phyloP scores from a whole-genome alignment of 2,329 filamentous ascomycete species.

The Tothia fuscella region DNA sequence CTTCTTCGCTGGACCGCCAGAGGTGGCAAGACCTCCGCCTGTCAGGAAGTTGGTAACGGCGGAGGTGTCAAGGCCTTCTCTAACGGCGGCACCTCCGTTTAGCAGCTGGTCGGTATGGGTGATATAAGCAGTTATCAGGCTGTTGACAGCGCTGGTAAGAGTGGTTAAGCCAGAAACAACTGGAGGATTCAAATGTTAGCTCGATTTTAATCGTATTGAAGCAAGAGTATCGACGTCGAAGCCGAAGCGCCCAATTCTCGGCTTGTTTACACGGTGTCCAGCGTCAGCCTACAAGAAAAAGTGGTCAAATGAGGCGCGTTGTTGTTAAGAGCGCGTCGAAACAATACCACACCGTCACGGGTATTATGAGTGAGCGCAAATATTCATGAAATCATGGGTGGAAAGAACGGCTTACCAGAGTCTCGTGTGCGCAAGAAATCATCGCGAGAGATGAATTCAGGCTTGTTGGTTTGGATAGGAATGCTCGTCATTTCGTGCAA shows the following conservation, averaged over 20 bases:
- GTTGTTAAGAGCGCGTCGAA: not conserved
- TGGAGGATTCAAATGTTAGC: too few species aligned
- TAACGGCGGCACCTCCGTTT: slow-evolving; percentile 16
- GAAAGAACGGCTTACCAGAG: slow-evolving; percentile 48
- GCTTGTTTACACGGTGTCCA: not conserved
- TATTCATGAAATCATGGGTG: slow-evolving; percentile 11
- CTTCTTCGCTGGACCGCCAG: slow-evolving; percentile 16
- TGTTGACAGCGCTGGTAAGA: slow-evolving; percentile 62
- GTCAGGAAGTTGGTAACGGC: slow-evolving; percentile 24
- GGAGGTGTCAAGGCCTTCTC: slow-evolving; percentile 14
- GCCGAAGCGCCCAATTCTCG: not conserved
- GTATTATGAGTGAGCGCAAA: slow-evolving; percentile 13
- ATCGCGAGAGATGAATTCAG: slow-evolving; percentile 28
- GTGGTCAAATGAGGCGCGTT: not conserved
- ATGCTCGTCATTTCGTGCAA: too few species aligned
- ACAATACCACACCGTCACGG: slow-evolving; percentile 11
- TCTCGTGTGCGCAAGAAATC: slow-evolving; percentile 73
- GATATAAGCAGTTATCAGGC: slow-evolving; percentile 72
- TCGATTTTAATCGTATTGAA: too few species aligned
- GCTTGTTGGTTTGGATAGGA: too few species aligned
- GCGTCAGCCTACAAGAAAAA: not conserved
- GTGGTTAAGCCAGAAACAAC: slow-evolving; percentile 64
- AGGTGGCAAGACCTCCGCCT: slow-evolving; percentile 19
- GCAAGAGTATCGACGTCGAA: not conserved
- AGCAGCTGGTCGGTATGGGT: slow-evolving; percentile 79